phyloP scores from a whole-genome alignment of 2,329 filamentous ascomycete species.

The Cordyceps fumosorosea region DNA sequence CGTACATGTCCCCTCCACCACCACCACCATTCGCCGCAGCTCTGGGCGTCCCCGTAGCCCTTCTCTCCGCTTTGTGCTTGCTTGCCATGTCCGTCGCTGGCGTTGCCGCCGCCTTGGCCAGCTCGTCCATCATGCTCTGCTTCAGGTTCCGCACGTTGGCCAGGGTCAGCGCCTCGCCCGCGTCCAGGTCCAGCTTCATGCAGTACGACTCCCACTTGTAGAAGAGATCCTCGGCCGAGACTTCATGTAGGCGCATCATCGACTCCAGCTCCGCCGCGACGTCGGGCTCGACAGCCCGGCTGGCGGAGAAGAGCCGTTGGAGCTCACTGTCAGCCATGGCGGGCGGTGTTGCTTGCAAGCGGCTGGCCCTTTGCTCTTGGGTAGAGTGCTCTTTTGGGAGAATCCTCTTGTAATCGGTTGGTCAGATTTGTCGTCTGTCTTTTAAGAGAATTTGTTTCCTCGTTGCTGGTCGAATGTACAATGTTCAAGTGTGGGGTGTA shows the following conservation, averaged over 20 bases:
- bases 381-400: neutral
- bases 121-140: slow-evolving; percentile 73
- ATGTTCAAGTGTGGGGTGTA: slow-evolving; percentile 7
- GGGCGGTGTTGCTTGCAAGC: slow-evolving; percentile 14
- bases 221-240: slow-evolving; percentile 80
- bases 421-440: neutral
- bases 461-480: neutral
- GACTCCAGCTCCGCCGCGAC: slow-evolving; percentile 76
- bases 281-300: slow-evolving; percentile 60
- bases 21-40: slow-evolving; percentile 47
- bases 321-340: slow-evolving; percentile 32
- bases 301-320: slow-evolving; percentile 29
- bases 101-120: slow-evolving; percentile 65
- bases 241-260: slow-evolving; percentile 75
- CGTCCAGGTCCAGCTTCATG: slow-evolving; percentile 84
- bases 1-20: slow-evolving; percentile 65
- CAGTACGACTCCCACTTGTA: slow-evolving; percentile 99
- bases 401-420: neutral
- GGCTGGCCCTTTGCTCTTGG: neutral
- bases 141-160: slow-evolving; percentile 73
- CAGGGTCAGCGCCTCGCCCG: slow-evolving; percentile 59
- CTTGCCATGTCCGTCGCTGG: slow-evolving; percentile 24
- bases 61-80: slow-evolving; percentile 50
- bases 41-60: slow-evolving; percentile 54
- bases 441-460: neutral